Evolutionary conservation across 805 yeast genomes (phyloP).

Genomic region (Brettanomyces custersianus): DNA sequence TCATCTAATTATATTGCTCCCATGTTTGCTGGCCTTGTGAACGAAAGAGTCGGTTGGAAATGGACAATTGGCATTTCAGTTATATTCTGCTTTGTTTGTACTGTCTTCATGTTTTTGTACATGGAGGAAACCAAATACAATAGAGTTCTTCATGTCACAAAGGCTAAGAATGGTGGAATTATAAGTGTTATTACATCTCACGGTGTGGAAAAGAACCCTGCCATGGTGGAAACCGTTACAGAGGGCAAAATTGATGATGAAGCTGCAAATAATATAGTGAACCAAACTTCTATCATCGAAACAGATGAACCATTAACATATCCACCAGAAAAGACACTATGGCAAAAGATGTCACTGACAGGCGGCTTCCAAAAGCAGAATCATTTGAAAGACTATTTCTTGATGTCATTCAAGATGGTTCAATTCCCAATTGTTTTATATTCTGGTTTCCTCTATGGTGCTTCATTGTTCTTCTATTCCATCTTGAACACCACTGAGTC

Average conservation of each 20-base stretch:
- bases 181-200: conserved; percentile 17
- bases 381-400: conserved; percentile 19
- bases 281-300: conserved; percentile 21
- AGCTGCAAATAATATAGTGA: conserved; percentile 20
- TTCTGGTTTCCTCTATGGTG: conserved; percentile 48
- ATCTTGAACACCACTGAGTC: conserved; percentile 42
- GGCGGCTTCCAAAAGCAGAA: conserved; percentile 26
- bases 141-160: conserved; percentile 19
- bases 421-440: conserved; percentile 49
- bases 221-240: conserved; percentile 7
- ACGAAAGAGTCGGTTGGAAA: conserved; percentile 39
- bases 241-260: conserved; percentile 5
- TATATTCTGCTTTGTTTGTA: conserved; percentile 35
- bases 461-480: conserved; percentile 39
- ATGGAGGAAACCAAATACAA: conserved; percentile 51
- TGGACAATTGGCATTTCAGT: conserved; percentile 45
- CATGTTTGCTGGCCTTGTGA: conserved; percentile 48
- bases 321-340: conserved; percentile 28
- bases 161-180: conserved; percentile 15
- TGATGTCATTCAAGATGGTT: conserved; percentile 32
- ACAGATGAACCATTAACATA: conserved; percentile 13
- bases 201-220: conserved; percentile 5
- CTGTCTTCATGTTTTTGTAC: conserved; percentile 30
- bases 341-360: conserved; percentile 35
- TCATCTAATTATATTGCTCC: conserved; percentile 51